Base-by-base conservation (phyloP, 495 filamentous ascomycete species). In the Penicillium turbatum region DNA sequence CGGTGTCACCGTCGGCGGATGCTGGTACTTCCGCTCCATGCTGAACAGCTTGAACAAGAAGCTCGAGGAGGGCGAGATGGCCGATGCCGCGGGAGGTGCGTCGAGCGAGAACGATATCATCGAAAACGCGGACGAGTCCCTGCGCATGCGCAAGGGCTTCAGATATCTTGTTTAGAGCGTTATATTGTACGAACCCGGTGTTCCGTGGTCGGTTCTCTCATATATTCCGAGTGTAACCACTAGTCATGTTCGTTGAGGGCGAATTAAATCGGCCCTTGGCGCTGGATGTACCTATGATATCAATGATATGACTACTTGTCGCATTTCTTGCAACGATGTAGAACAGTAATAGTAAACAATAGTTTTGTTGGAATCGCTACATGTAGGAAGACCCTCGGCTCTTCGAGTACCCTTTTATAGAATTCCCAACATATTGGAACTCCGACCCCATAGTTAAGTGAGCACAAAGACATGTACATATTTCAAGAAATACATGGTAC, bases 31-130 rank as follows among this genome's bases (percentile, higher is more conserved):
- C 67, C 68, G 85, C 5, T 68, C 84, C 30, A 77, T 87, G 16
- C 74, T 92, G 9, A 71, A 73, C 6, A 59, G 77, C 37, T 56
- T 88, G 57, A 92, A 92, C 56, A 80, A 77, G 68, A 84, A 82
- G 69, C 71, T 91, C 13, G 86, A 86, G 32, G n/a, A 72, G 58
- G 46, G 41, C 43, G 47, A 56, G 49, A 47, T 51, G 48, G 52
- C 29, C 19, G 52, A 31, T 45, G 48, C 53, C 16, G 24, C 39
- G n/a, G 47, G 58, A 35, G 36, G 16, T 11, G 53, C 58, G 15
- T 32, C 53, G 26, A 59, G 48, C 8, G 55, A 49, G n/a, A 40
- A 36, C n/a, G 56, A 44, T 16, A 52, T 64, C 29, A 46, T 62
- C 39, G 62, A 60, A 7, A 51, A 57, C 52, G 26, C 40, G 9